phyloP scores from a whole-genome alignment of 768 basidiomycete genomes.

The Trametes coccinea region DNA sequence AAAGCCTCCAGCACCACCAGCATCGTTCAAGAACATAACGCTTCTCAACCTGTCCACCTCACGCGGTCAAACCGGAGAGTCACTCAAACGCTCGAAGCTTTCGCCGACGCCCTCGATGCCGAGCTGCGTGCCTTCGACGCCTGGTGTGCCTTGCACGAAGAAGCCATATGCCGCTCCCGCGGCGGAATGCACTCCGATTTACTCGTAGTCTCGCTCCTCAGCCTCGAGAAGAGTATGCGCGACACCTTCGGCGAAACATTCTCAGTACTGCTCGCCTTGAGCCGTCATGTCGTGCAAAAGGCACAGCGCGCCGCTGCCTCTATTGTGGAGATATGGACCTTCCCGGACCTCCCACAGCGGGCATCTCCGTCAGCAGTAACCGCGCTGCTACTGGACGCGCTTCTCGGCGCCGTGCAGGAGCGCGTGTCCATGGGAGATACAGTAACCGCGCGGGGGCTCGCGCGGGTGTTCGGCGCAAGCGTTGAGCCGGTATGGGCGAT shows the following conservation, averaged over 20 bases:
- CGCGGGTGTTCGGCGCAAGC: conserved; percentile 59
- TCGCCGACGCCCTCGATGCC: conserved; percentile 69
- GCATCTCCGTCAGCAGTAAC: conserved; percentile 54
- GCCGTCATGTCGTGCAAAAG: conserved; percentile 37
- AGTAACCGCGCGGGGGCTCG: conserved; percentile 55
- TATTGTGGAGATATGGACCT: conserved; percentile 40
- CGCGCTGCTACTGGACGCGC: conserved; percentile 59
- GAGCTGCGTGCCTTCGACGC: conserved; percentile 58
- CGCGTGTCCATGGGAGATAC: conserved; percentile 60
- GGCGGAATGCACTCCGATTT: conserved; percentile 42
- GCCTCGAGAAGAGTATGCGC: conserved; percentile 57
- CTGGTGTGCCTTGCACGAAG: conserved; percentile 74
- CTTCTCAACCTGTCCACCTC: conserved; percentile 5
- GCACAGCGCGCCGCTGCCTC: conserved; percentile 27
- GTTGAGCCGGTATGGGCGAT: conserved; percentile 76
- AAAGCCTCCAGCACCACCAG: conserved; percentile 27
- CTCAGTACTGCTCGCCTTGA: conserved; percentile 52
- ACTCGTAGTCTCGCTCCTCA: conserved; percentile 65
- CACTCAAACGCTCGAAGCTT: conserved; percentile 76
- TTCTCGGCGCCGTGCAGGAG: conserved; percentile 58
- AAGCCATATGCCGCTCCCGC: conserved; percentile 60
- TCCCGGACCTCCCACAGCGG: conserved; percentile 40
- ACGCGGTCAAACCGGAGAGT: conserved; percentile 20
- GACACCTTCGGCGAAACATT: conserved; percentile 62
- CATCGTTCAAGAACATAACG: conserved; percentile 10